Base-by-base conservation (phyloP, 495 filamentous ascomycete species). In the Talaromyces ruber region DNA sequence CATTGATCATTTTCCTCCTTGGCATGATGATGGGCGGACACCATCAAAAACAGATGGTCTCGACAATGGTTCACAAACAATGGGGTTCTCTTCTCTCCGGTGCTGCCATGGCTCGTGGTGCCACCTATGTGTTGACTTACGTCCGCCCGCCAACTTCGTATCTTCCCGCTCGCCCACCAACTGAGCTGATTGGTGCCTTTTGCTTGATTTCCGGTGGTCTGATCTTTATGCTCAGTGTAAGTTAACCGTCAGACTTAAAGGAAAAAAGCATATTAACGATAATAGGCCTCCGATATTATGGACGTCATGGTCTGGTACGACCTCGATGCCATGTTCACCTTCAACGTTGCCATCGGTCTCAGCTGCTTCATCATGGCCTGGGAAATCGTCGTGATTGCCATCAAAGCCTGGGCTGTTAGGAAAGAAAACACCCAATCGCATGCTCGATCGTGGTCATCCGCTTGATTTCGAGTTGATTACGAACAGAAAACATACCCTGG, bases 1-100 rank as follows among this genome's bases (percentile, higher is more conserved):
- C 85, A 6, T 80, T 98, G 11, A 82, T 96, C 34, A 91, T 97
- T 62, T 74, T 96, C 45, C 79, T 97, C 2, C 76, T 97, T 1
- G 94, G 94, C 34, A 80, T 92, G 69, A 93, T 96, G 91, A 98
- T 98, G 93, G 87, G 88, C 65, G 88, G 88, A 16, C 94, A 98
- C 72, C 90, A 93, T 63, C 94, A 98, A 71, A 68, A 76, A 9
- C 91, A 85, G 58, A 89, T 90, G 87, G 77, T 92, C 21, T 93
- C 91, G 16, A 90, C 88, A 63, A 96, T 92, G 90, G 82, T 98
- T 52, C 94, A 98, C 77, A 88, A 88, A 73, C 90, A 96, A 70
- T 98, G 93, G 94, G 94, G 93, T 51, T 86, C 84, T 64, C 82
- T 98, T 66, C 80, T 98, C 62, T 84, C 90, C 58, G 92, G 87